Base-by-base conservation (phyloP, 2,329 filamentous ascomycete genomes). In the Stagonosporopsis cucurbitacearum region DNA sequence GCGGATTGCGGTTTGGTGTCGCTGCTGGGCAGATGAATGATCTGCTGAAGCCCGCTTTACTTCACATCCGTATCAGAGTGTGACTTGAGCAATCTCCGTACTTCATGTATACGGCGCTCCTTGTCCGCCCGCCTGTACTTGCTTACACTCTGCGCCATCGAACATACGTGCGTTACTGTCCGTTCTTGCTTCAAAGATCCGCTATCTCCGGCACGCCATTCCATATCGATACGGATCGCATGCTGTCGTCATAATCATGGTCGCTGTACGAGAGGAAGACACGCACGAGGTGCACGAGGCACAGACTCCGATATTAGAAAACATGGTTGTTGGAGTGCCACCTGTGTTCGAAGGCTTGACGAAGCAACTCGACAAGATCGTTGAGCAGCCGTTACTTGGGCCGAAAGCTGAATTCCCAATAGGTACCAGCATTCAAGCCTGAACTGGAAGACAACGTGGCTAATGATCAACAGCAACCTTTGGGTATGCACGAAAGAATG, bases 241-340 rank as follows among this genome's bases (percentile, higher is more conserved):
- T 22, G 37, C 49, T 48, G 45, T 60, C 58, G 58, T 63, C 61
- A 60, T 64, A 53, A 44, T 37, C 53, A 64, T 65, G 63, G 56
- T 62, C 20, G 60, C 58, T 41, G 56, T 50, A 54, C 50, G 60
- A 32, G 32, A 17, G 37, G 62, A 69, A 50, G 54, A 59, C 45
- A 46, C 62, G 11, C 51, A 68, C 44, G 69, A 72, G 39, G 62
- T 67, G 28, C 67, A 68, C 43, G 53, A 56, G 25, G 47, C 53
- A 26, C 66, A 70, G 47, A 74, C 72, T 54, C 70, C 72, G 13
- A 53, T 74, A 30, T 55, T 72, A 20, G 72, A 75, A 58, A 73
- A 73, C 22, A 74, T 76, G 71, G 70, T 72, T 20, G 59, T 70
- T n/a, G 70, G 70, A 54, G 70, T 74, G 25, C 73, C 70, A 22